These are phyloP conservation scores for Amaranthus cruentus DNA, from an alignment of 148 eudicot genomes.

Conservation along the genomic window DNA sequence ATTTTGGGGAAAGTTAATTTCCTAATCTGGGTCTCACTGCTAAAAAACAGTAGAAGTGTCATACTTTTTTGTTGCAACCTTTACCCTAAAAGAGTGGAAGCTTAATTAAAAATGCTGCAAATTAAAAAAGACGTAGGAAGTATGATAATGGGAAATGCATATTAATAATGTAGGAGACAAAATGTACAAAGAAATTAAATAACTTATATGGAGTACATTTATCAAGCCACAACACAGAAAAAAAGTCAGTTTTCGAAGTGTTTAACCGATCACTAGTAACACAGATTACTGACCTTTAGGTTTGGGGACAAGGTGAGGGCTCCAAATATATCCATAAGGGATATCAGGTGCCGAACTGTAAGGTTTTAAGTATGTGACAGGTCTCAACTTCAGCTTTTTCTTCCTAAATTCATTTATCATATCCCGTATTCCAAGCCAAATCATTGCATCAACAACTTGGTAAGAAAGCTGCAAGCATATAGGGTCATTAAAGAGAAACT, in stretches of 20 bases:
- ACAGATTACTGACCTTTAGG: slow-evolving; percentile 59
- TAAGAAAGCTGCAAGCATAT: slow-evolving; percentile 70
- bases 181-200: too few species aligned
- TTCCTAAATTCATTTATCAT: slow-evolving; percentile 82
- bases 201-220: neutral
- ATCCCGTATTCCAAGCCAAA: slow-evolving; percentile 91
- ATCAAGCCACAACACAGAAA: neutral
- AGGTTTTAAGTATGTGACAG: slow-evolving; percentile 69
- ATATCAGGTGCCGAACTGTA: slow-evolving; percentile 50
- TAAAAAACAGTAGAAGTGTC: too few species aligned
- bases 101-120: too few species aligned
- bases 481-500: slow-evolving; percentile 4
- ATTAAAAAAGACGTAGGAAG: too few species aligned
- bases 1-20: too few species aligned
- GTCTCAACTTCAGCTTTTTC: slow-evolving; percentile 78
- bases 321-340: slow-evolving; percentile 91
- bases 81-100: too few species aligned
- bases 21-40: too few species aligned
- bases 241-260: neutral
- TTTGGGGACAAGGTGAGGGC: slow-evolving; percentile 92
- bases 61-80: too few species aligned
- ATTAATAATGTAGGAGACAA: too few species aligned
- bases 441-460: slow-evolving; percentile 76
- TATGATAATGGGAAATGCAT: too few species aligned
- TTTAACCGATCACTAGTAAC: neutral